Percentiles rank a stretch among this genome's conserved stretches.
Conservation (phyloP, 768 basidiomycete genomes). For the Mycena leptocephala region DNA sequence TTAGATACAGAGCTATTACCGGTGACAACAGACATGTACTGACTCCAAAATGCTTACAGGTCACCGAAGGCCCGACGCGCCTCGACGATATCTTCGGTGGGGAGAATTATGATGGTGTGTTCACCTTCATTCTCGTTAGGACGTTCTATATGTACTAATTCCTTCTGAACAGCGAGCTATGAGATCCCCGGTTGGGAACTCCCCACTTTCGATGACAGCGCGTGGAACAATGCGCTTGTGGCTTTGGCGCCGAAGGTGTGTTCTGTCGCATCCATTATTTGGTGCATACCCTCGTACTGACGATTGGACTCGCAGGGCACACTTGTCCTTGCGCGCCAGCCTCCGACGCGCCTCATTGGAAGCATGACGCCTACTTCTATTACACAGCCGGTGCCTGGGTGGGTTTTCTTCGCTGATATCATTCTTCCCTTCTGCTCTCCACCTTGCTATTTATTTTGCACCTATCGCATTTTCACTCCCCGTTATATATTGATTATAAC, state of each 20-base stretch:
- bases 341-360: slow-evolving; percentile 42
- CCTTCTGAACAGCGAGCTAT: slow-evolving; percentile 42
- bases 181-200: slow-evolving; percentile 40
- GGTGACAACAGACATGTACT: too few species aligned
- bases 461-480: background rate
- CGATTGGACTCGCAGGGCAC: slow-evolving; percentile 13
- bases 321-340: slow-evolving; percentile 42
- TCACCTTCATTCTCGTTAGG: background rate
- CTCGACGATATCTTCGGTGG: slow-evolving; percentile 50
- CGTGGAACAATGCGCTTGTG: slow-evolving; percentile 41
- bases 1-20: too few species aligned
- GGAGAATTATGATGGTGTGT: slow-evolving; percentile 49
- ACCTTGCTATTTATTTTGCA: too few species aligned
- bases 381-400: slow-evolving; percentile 42
- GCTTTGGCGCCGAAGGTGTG: slow-evolving; percentile 36
- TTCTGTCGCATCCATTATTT: background rate
- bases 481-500: background rate
- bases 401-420: too few species aligned
- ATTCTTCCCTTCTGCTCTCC: too few species aligned
- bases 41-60: too few species aligned
- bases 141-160: too few species aligned
- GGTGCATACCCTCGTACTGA: too few species aligned
- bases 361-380: slow-evolving; percentile 42
- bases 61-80: slow-evolving; percentile 46
- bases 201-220: slow-evolving; percentile 35